Conservation (phyloP, 331 rosid genomes). For the Rhamnella rubrinervis region DNA sequence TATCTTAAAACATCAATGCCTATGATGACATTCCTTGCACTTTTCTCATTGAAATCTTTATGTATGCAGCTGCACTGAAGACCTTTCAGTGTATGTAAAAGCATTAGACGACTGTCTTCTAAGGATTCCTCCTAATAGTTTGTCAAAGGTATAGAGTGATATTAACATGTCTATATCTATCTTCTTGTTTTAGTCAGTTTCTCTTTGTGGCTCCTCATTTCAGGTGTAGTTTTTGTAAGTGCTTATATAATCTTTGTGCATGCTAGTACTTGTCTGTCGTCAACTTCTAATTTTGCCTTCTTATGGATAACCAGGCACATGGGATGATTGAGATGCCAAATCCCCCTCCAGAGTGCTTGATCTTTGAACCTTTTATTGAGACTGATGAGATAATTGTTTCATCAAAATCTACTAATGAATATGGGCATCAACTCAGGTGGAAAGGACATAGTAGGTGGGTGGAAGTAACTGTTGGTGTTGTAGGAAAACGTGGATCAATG, state of each 20-base stretch:
- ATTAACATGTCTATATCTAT: not conserved
- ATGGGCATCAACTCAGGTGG: conserved; percentile 60
- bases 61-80: conserved; percentile 62
- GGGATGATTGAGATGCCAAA: conserved; percentile 91
- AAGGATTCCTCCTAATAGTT: conserved; percentile 83
- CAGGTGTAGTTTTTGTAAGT: not conserved
- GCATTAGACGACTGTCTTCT: conserved; percentile 64
- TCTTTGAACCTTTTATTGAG: conserved; percentile 91
- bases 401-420: conserved; percentile 45
- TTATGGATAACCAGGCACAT: conserved; percentile 53
- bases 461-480: conserved; percentile 91
- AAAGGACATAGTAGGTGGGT: conserved; percentile 92
- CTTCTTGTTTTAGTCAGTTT: not conserved
- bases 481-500: conserved; percentile 82
- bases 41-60: not conserved
- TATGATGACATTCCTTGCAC: conserved; percentile 4
- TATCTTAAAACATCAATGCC: not conserved
- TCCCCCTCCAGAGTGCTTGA: conserved; percentile 75
- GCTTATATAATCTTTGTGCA: not conserved
- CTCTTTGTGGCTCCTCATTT: not conserved
- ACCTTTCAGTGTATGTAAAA: conserved; percentile 64
- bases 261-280: not conserved
- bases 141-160: conserved; percentile 63
- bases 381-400: conserved; percentile 78
- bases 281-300: conserved; percentile 18